Percentiles rank a stretch among this genome's conserved stretches.
These are phyloP conservation scores for Domatiomyces globalis DNA, from an alignment of 2,329 filamentous ascomycete genomes.

Conservation along the genomic window DNA sequence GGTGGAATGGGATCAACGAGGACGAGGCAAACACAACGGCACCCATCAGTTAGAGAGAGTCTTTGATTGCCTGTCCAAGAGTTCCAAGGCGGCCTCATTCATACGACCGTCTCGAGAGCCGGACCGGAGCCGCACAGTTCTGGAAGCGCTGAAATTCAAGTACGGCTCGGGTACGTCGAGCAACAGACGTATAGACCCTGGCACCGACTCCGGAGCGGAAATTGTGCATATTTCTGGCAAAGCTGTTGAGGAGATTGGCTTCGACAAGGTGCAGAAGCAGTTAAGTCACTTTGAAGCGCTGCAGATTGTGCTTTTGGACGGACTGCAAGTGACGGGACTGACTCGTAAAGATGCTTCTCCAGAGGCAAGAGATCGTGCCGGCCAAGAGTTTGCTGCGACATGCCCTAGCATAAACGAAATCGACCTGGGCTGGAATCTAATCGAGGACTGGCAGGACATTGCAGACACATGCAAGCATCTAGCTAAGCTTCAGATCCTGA, in stretches of 20 bases:
- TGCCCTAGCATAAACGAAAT: conserved; percentile 54
- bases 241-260: conserved; percentile 83
- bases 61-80: conserved; percentile 47
- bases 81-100: conserved; percentile 65
- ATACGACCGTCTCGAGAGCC: conserved; percentile 60
- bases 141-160: conserved; percentile 67
- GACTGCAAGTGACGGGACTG: conserved; percentile 44
- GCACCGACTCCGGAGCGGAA: conserved; percentile 1
- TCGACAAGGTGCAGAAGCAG: conserved; percentile 76
- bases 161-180: conserved; percentile 51
- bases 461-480: conserved; percentile 58
- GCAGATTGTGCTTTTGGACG: conserved; percentile 68
- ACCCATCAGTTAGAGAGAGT: conserved; percentile 65
- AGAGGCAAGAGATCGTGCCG: conserved; percentile 19
- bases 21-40: conserved; percentile 80
- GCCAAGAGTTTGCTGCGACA: conserved; percentile 39
- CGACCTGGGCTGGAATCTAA: conserved; percentile 72
- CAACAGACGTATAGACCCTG: conserved; percentile 4
- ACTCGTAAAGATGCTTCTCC: conserved; percentile 10
- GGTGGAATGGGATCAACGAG: conserved; percentile 88
- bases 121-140: conserved; percentile 57
- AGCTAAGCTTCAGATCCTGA: conserved; percentile 49
- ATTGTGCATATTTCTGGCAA: conserved; percentile 63
- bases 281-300: conserved; percentile 65
- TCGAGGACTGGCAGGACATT: conserved; percentile 54